Evolutionary conservation across 768 basidiomycete genomes (phyloP).

Genomic region (Xerocomellus chrysenteron): DNA sequence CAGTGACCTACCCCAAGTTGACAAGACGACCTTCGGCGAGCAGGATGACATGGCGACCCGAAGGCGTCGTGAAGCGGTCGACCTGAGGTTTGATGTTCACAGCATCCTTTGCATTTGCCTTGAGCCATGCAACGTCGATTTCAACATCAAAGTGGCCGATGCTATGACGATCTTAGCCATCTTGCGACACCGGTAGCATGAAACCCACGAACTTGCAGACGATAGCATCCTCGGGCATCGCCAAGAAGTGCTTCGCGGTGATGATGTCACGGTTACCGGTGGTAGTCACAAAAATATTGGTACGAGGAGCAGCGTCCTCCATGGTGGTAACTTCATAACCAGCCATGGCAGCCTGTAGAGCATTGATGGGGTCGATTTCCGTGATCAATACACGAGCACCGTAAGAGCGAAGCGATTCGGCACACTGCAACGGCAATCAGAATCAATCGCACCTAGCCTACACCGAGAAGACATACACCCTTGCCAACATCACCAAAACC

Average conservation of each 20-base stretch:
- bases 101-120: conserved; percentile 79
- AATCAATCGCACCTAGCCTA: not conserved
- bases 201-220: conserved; percentile 82
- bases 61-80: conserved; percentile 92
- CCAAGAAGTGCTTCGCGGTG: conserved; percentile 83
- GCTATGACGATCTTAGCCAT: conserved; percentile 37
- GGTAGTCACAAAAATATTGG: conserved; percentile 96
- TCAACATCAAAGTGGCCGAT: conserved; percentile 87
- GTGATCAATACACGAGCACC: conserved; percentile 95
- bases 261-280: conserved; percentile 99
- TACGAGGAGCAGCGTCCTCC: conserved; percentile 90
- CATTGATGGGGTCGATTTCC: conserved; percentile 99
- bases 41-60: conserved; percentile 92
- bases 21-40: conserved; percentile 99
- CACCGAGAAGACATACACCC: conserved; percentile 63
- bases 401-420: conserved; percentile 95
- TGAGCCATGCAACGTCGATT: conserved; percentile 98
- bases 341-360: conserved; percentile 99
- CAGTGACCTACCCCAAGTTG: conserved; percentile 78
- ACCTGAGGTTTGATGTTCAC: conserved; percentile 99
- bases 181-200: not conserved
- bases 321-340: conserved; percentile 98
- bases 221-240: conserved; percentile 98
- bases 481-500: conserved; percentile 99
- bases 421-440: conserved; percentile 61